Percentiles rank a stretch among this genome's conserved stretches.
Evolutionary conservation across 1,139 yeast genomes (phyloP).

Genomic region (Candida tropicalis): DNA sequence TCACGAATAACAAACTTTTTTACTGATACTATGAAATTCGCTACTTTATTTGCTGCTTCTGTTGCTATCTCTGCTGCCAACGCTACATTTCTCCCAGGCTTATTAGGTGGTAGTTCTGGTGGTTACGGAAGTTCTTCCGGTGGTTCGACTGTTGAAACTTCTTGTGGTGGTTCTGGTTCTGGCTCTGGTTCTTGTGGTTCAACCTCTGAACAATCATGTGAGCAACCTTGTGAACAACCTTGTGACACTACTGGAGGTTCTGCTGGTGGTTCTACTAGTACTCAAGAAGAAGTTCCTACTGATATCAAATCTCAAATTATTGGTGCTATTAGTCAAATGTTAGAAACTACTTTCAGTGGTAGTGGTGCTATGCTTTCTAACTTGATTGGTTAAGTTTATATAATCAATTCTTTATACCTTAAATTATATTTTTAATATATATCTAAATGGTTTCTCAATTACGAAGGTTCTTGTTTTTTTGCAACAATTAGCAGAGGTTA

Average conservation of each 20-base stretch:
- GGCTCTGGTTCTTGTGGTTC: neutral
- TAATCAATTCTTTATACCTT: no score
- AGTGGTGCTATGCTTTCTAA: constrained; percentile 1
- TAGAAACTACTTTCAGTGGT: neutral
- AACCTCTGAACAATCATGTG: neutral
- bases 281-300: neutral
- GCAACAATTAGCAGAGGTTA: no score
- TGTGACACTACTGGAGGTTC: neutral
- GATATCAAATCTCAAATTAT: constrained; percentile 1
- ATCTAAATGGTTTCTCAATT: no score
- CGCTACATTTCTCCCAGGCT: neutral
- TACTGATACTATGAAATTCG: neutral
- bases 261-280: neutral
- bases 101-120: neutral
- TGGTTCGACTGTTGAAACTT: neutral
- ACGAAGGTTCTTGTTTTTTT: no score
- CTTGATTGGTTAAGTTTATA: constrained; percentile 1
- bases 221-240: neutral
- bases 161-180: neutral
- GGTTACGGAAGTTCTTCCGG: neutral
- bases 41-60: neutral
- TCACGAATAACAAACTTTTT: no score
- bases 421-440: no score
- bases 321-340: neutral
- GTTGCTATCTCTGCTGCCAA: neutral